A percentile compares a stretch with the other conserved stretches of the same genome.
These are phyloP conservation scores for Styphnolobium japonicum DNA, from an alignment of 306 rosid species.

Conservation along the genomic window DNA sequence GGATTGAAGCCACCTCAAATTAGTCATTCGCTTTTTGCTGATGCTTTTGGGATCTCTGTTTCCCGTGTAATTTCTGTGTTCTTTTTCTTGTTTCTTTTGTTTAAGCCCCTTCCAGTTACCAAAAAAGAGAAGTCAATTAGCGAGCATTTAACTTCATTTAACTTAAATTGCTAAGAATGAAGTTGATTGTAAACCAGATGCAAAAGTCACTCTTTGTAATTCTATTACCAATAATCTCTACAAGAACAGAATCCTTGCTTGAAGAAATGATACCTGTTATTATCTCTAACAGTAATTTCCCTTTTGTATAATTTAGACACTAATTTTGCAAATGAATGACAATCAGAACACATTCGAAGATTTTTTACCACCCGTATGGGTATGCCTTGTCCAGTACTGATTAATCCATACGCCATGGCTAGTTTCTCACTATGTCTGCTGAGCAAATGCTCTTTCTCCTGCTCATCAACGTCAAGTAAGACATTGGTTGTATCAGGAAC, in stretches of 20 bases:
- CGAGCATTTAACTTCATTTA: neutral
- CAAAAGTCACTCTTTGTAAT: neutral
- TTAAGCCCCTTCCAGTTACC: neutral
- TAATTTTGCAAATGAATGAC: constrained; percentile 71
- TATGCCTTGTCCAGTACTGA: constrained; percentile 39
- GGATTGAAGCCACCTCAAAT: neutral
- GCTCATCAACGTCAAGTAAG: constrained; percentile 64
- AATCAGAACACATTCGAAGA: constrained; percentile 75
- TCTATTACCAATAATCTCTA: constrained; percentile 62
- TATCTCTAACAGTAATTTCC: constrained; percentile 66
- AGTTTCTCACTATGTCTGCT: constrained; percentile 73
- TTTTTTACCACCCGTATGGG: constrained; percentile 73
- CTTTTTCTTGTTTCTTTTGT: neutral
- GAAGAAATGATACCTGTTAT: constrained; percentile 68
- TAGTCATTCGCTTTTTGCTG: neutral
- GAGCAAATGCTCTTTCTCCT: constrained; percentile 63
- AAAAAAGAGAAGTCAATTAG: neutral
- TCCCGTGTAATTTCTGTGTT: neutral
- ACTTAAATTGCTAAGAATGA: neutral
- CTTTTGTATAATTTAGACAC: constrained; percentile 54
- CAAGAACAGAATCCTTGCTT: constrained; percentile 68
- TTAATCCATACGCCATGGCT: constrained; percentile 76
- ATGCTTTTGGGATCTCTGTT: neutral
- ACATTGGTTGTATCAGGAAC: constrained; percentile 76
- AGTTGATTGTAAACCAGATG: constrained; percentile 21